Evolutionary conservation across 345 rosid genomes (phyloP).

Genomic region (Eucalyptus curtisii): DNA sequence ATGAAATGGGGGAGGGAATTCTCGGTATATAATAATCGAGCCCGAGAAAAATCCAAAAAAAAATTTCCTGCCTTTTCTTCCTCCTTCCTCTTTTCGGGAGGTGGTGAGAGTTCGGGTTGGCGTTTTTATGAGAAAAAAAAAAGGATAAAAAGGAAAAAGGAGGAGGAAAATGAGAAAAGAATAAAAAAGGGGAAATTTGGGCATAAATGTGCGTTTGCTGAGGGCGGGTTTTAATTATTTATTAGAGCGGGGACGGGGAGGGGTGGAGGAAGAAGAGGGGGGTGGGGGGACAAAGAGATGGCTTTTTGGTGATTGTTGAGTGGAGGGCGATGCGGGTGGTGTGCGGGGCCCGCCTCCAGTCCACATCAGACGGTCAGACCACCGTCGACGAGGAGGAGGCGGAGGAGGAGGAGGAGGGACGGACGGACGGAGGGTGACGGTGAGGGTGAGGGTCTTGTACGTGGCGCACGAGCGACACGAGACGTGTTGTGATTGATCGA

Average conservation of each 20-base stretch:
- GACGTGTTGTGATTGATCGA: not conserved
- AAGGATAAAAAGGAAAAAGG: not conserved
- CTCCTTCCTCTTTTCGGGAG: not conserved
- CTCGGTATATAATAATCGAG: not conserved
- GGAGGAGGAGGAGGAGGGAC: too few species aligned
- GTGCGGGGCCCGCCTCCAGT: not conserved
- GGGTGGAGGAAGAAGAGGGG: not conserved
- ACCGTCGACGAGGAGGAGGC: not conserved
- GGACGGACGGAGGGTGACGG: too few species aligned
- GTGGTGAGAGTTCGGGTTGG: not conserved
- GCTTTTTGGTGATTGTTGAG: not conserved
- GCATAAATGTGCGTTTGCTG: not conserved
- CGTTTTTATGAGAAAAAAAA: not conserved
- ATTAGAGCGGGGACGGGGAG: not conserved
- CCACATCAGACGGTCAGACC: not conserved
- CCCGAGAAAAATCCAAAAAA: not conserved
- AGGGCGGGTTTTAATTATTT: conserved; percentile 5
- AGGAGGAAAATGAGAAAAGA: not conserved
- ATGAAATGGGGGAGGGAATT: not conserved
- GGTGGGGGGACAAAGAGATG: not conserved
- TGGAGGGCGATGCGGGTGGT: not conserved
- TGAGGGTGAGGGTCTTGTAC: too few species aligned
- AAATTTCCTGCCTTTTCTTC: not conserved
- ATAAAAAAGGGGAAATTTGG: not conserved
- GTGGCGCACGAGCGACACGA: too few species aligned